Conservation (phyloP, 768 basidiomycete genomes). For the Hirschioporus abietinus region DNA sequence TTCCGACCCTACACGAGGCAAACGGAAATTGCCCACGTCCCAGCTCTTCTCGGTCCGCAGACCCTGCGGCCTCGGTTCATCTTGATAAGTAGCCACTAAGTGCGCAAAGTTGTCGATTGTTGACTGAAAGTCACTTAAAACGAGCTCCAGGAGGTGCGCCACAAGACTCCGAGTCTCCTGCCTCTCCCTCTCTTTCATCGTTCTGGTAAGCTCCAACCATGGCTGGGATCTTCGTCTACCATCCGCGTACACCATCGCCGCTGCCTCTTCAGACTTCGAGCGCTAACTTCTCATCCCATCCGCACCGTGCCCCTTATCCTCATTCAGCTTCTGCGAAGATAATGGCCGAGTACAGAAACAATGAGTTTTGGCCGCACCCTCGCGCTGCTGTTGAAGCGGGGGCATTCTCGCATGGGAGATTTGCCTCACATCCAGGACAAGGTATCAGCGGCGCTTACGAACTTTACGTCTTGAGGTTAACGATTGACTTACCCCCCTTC, state of each 20-base stretch:
- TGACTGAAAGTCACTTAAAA: not conserved
- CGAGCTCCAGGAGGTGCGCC: not conserved
- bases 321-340: not conserved
- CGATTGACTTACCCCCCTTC: not conserved
- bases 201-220: not conserved
- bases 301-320: not conserved
- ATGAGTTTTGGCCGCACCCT: not conserved
- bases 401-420: not conserved
- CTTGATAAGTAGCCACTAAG: not conserved
- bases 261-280: not conserved
- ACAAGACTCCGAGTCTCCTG: not conserved
- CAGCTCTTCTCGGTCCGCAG: not conserved
- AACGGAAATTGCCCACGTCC: not conserved
- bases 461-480: not conserved
- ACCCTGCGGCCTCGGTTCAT: not conserved
- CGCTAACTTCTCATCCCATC: not conserved
- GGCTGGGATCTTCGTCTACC: not conserved
- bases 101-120: constrained; percentile 1
- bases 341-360: not conserved
- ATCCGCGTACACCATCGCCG: not conserved
- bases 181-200: not conserved
- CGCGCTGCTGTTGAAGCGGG: not conserved
- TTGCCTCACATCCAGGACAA: not conserved
- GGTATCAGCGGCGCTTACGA: not conserved
- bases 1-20: not conserved